phyloP scores from a whole-genome alignment of 768 basidiomycete species.

The Xerocomus brunneocitrinus region DNA sequence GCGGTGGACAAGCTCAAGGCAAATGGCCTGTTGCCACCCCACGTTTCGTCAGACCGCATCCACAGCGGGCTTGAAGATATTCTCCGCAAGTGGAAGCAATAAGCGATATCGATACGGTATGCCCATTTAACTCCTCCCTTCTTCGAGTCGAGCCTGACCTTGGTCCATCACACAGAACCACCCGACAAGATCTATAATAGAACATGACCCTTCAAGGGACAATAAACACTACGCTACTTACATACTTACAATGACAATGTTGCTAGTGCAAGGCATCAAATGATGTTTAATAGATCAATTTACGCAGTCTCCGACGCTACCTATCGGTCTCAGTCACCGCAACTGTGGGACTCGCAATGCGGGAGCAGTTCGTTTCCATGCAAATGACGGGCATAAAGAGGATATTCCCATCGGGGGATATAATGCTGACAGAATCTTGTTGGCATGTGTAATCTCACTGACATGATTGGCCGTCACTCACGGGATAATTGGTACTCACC shows the following conservation, averaged over 20 bases:
- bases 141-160: conserved; percentile 3
- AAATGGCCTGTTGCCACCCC: conserved; percentile 11
- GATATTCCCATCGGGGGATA: background rate
- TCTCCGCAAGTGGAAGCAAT: conserved; percentile 22
- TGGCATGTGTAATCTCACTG: background rate
- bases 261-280: background rate
- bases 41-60: conserved; percentile 18
- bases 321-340: background rate
- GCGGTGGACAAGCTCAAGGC: conserved; percentile 23
- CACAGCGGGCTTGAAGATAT: conserved; percentile 22
- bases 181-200: background rate
- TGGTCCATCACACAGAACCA: background rate
- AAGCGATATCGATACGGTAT: background rate
- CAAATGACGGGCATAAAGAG: background rate
- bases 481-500: conserved; percentile 9
- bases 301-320: background rate
- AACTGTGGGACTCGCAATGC: no score
- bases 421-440: background rate
- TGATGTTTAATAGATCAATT: conserved; percentile 1
- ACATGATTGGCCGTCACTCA: background rate
- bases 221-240: background rate
- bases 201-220: background rate
- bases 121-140: background rate
- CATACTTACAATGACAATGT: background rate
- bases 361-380: background rate